phyloP scores from a whole-genome alignment of 768 basidiomycete genomes.

The Favolaschia claudopus region DNA sequence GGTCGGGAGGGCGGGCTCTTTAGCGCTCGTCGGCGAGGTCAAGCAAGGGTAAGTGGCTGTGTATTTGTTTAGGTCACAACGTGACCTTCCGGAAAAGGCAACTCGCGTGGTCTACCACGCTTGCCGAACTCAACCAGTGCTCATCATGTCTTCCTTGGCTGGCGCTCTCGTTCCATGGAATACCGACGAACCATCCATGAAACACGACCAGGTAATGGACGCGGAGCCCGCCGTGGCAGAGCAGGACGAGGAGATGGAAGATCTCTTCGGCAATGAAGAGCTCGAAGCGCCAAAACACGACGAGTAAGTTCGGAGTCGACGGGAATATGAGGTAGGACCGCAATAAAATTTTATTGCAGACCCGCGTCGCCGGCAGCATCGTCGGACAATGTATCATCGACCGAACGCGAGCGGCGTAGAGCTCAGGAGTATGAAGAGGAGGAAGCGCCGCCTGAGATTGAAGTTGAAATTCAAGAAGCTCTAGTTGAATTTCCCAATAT shows the following conservation, averaged over 20 bases:
- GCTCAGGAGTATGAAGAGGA: slow-evolving; percentile 86
- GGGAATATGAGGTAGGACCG: slow-evolving; percentile 12
- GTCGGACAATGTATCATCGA: slow-evolving; percentile 71
- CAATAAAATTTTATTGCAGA: slow-evolving; percentile 26
- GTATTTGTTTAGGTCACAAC: slow-evolving; percentile 9
- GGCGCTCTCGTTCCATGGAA: slow-evolving; percentile 63
- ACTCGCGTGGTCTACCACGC: background rate
- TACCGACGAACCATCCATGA: slow-evolving; percentile 29
- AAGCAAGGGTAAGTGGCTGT: background rate
- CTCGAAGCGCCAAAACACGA: slow-evolving; percentile 58
- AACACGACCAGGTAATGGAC: slow-evolving; percentile 33
- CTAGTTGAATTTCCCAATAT: slow-evolving; percentile 87
- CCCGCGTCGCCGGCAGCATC: slow-evolving; percentile 57
- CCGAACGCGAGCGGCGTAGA: slow-evolving; percentile 67
- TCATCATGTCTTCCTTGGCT: slow-evolving; percentile 65
- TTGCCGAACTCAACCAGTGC: background rate
- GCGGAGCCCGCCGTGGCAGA: slow-evolving; percentile 39
- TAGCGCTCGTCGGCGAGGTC: slow-evolving; percentile 15
- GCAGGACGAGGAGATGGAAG: slow-evolving; percentile 70
- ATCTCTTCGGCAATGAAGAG: slow-evolving; percentile 82
- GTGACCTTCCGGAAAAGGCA: background rate
- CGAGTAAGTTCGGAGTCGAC: slow-evolving; percentile 49
- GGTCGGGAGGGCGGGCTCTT: slow-evolving; percentile 14
- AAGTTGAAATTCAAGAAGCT: slow-evolving; percentile 68
- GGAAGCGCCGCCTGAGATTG: slow-evolving; percentile 64